Evolutionary conservation across 2,329 filamentous ascomycete genomes (phyloP).

Genomic region (Sporothrix euskadiensis): DNA sequence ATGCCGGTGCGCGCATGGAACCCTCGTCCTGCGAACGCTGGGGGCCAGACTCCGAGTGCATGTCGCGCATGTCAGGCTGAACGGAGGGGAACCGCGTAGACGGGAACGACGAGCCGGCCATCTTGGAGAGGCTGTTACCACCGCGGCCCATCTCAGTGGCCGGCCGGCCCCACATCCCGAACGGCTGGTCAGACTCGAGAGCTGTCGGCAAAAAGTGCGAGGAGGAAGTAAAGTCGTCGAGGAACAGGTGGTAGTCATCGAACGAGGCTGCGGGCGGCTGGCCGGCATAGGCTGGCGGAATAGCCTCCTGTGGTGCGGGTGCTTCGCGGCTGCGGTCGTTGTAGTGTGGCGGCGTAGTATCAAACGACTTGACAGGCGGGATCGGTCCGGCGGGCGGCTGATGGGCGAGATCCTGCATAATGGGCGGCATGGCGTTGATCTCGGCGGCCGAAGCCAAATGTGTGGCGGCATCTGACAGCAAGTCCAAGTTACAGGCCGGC

Average conservation of each 20-base stretch:
- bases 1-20: constrained; percentile 42
- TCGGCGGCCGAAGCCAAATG: constrained; percentile 56
- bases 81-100: constrained; percentile 57
- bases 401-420: constrained; percentile 50
- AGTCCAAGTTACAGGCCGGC: constrained; percentile 57
- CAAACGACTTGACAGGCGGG: constrained; percentile 52
- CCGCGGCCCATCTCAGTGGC: constrained; percentile 45
- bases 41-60: constrained; percentile 37
- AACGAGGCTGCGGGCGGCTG: constrained; percentile 47
- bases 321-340: constrained; percentile 50
- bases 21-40: constrained; percentile 45
- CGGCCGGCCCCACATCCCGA: constrained; percentile 53
- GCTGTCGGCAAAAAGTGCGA: constrained; percentile 58
- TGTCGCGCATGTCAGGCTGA: constrained; percentile 54
- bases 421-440: constrained; percentile 53
- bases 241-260: constrained; percentile 60
- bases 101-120: constrained; percentile 52
- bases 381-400: constrained; percentile 41
- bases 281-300: constrained; percentile 45
- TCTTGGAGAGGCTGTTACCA: constrained; percentile 44
- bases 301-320: constrained; percentile 43
- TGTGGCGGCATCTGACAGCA: constrained; percentile 60
- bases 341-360: constrained; percentile 49
- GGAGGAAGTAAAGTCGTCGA: constrained; percentile 58
- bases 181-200: constrained; percentile 56